These are phyloP conservation scores for Catenaria anguillulae DNA, from an alignment of 371 early-diverging fungal species.

Conservation along the genomic window DNA sequence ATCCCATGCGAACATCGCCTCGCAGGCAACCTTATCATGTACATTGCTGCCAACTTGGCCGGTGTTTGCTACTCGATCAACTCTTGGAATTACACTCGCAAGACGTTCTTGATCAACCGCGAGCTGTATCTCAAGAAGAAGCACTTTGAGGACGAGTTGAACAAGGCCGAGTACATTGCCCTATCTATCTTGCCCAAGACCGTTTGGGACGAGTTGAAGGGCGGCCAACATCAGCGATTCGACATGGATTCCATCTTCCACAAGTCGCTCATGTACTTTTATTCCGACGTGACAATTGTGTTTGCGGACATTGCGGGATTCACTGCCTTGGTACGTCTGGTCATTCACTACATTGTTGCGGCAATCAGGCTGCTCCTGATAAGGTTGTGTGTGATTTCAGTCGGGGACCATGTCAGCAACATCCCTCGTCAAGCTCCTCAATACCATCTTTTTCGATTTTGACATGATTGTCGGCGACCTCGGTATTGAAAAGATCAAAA, in stretches of 20 bases:
- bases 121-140: background rate
- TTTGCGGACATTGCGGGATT: constrained; percentile 10
- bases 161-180: constrained; percentile 5
- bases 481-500: constrained; percentile 10
- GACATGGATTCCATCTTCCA: background rate
- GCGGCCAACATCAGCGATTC: background rate
- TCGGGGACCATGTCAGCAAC: background rate
- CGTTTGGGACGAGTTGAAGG: constrained; percentile 9
- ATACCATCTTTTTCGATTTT: constrained; percentile 5
- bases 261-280: background rate
- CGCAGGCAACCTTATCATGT: background rate
- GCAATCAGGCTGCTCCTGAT: too few species aligned
- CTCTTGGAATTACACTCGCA: background rate
- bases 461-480: background rate
- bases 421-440: constrained; percentile 1
- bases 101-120: background rate
- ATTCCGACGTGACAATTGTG: constrained; percentile 5
- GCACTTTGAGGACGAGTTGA: background rate
- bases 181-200: constrained; percentile 4
- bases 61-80: background rate
- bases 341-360: too few species aligned
- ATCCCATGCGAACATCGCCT: background rate
- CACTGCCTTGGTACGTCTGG: background rate
- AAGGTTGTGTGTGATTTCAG: background rate
- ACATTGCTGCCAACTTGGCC: background rate